Conservation (phyloP, 2,329 filamentous ascomycete genomes). For the Didymella arachidicola region DNA sequence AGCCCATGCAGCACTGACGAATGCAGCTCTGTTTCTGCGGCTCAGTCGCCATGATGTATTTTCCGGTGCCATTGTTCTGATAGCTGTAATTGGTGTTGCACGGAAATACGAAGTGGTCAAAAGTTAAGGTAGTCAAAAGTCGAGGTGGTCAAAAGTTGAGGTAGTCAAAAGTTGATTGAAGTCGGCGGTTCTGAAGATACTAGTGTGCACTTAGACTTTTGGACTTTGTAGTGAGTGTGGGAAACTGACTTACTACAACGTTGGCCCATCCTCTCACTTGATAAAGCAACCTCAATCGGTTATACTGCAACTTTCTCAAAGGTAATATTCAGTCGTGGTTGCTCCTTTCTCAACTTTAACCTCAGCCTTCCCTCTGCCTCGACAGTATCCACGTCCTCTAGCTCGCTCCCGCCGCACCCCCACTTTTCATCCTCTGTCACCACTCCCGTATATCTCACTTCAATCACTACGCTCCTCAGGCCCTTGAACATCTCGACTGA, state of each 20-base stretch:
- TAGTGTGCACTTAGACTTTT: too few relatives aligned
- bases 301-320: conserved; percentile 12
- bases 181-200: too few relatives aligned
- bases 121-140: too few relatives aligned
- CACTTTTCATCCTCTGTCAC: conserved; percentile 12
- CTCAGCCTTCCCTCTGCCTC: conserved; percentile 15
- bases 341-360: conserved; percentile 2
- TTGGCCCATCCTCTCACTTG: neutral
- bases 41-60: neutral
- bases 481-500: conserved; percentile 8
- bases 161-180: too few relatives aligned
- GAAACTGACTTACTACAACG: neutral
- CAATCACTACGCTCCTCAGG: conserved; percentile 1
- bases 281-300: neutral
- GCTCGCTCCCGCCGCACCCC: conserved; percentile 5
- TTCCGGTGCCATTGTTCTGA: too few relatives aligned
- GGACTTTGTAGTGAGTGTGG: neutral
- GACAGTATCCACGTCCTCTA: conserved; percentile 10
- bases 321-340: neutral
- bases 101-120: too few relatives aligned
- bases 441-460: conserved; percentile 3
- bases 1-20: too few relatives aligned
- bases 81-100: too few relatives aligned
- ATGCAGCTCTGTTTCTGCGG: too few relatives aligned
- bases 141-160: too few relatives aligned